Evolutionary conservation across 129 eudicot genomes (phyloP).

Genomic region (Pseudognaphalium luteoalbum): DNA sequence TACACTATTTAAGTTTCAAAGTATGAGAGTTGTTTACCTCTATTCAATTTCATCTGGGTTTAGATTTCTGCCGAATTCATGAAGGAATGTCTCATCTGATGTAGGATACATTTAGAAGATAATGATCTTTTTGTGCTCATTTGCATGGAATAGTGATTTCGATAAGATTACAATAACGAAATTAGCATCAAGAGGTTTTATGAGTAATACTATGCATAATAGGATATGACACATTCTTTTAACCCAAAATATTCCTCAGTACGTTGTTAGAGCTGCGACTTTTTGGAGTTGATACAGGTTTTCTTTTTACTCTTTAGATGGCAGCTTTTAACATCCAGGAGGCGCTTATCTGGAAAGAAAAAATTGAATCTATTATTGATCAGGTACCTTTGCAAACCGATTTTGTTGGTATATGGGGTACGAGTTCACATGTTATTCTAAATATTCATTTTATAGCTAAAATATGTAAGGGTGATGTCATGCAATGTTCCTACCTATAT

Average conservation of each 20-base stretch:
- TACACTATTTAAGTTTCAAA: neutral
- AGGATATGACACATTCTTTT: neutral
- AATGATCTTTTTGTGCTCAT: neutral
- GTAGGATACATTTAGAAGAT: neutral
- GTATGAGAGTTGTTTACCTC: neutral
- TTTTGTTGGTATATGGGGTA: neutral
- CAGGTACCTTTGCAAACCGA: slow-evolving; percentile 50
- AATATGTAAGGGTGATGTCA: neutral
- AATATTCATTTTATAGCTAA: neutral
- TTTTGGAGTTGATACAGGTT: neutral
- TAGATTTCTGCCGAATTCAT: neutral
- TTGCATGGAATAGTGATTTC: neutral
- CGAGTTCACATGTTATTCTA: neutral
- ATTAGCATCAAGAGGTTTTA: neutral
- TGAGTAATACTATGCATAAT: neutral
- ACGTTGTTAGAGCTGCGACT: neutral
- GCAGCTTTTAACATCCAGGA: slow-evolving; percentile 99
- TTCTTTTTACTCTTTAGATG: slow-evolving; percentile 51
- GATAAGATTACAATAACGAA: neutral
- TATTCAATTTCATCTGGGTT: neutral
- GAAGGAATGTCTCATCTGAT: neutral
- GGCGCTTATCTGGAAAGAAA: slow-evolving; percentile 96
- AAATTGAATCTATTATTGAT: slow-evolving; percentile 93
- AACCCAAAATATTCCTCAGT: neutral
- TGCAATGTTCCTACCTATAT: neutral